Evolutionary conservation across 148 eudicot species (phyloP), one percentile per base, ranked within the genome.

Genomic region (Heliamphora exappendiculata): DNA sequence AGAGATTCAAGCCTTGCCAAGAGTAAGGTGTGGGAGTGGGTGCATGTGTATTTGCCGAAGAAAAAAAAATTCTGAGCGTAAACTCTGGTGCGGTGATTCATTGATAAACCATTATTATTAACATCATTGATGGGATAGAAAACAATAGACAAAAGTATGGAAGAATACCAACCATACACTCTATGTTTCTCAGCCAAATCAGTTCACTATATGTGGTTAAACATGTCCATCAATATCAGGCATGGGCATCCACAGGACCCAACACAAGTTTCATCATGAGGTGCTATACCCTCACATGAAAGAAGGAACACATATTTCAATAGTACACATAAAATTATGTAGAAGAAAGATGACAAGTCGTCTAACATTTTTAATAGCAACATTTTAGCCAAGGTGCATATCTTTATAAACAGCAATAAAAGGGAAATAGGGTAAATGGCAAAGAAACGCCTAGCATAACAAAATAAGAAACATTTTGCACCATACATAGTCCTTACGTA

Each of bases 401-500:
- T 64, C 45, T 44, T 20, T 33, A 75, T 0, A 36, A 28, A 16
- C 24, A 12, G n/a, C 54, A 47, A 29, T 26, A 0, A 22, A 11
- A 54, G 3, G 57, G 29, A 47, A 41, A 74, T 74, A 17, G 36
- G 41, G 31, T 31, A 74, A 41, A 22, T 4, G 28, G 17, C 11
- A 41, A 17, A 24, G 44, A 24, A 5, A 73, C 24, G n/a, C 7
- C 51, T 51, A 63, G 22, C 29, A 75, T 29, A 73, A 49, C 1
- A 19, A 54, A n/a, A 2, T 5, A 54, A 2, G 5, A 3, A 54
- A 54, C 3, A 54, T 13, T 5, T 6, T 53, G 3, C 17, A 39
- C 19, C 37, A 31, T 39, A 59, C 31, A 74, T 47, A 47, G 28
- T 44, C 88, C 91, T 87, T 76, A 90, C 91, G 91, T 82, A 49